Conservation (phyloP, 169 alveolate genomes). For the Cryptosporidium baileyi region DNA sequence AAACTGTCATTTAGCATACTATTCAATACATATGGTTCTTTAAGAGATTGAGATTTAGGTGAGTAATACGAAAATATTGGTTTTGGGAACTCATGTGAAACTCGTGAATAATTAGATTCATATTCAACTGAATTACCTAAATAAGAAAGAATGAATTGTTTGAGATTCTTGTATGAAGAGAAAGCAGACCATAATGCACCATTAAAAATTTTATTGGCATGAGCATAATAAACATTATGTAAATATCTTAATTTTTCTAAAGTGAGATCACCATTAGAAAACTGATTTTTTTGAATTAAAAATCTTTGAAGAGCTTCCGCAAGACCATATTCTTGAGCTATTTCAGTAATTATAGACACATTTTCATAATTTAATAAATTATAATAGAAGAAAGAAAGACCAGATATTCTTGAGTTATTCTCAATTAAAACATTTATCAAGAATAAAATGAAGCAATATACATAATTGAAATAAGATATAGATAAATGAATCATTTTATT, state of each 20-base stretch:
- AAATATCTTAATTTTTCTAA: background rate
- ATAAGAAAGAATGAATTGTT: background rate
- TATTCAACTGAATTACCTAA: too few relatives aligned
- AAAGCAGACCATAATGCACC: background rate
- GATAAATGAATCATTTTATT: background rate
- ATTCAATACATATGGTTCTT: too few relatives aligned
- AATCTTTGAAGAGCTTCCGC: background rate
- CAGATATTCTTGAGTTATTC: background rate
- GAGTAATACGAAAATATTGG: too few relatives aligned
- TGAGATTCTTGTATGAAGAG: background rate
- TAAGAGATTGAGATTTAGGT: too few relatives aligned
- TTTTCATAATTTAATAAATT: background rate
- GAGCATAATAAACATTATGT: background rate
- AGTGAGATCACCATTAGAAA: background rate
- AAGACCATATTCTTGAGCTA: background rate
- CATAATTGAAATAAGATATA: slow-evolving; percentile 1
- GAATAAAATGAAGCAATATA: slow-evolving; percentile 17
- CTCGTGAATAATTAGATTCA: too few relatives aligned
- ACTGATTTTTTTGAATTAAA: background rate
- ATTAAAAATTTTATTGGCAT: background rate
- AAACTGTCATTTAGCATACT: too few relatives aligned
- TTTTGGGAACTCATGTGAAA: too few relatives aligned
- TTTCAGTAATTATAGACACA: background rate
- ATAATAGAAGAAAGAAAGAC: slow-evolving; percentile 12
- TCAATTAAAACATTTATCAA: background rate